Base-by-base conservation (phyloP, 306 rosid genomes). In the Gleditsia sinensis region DNA sequence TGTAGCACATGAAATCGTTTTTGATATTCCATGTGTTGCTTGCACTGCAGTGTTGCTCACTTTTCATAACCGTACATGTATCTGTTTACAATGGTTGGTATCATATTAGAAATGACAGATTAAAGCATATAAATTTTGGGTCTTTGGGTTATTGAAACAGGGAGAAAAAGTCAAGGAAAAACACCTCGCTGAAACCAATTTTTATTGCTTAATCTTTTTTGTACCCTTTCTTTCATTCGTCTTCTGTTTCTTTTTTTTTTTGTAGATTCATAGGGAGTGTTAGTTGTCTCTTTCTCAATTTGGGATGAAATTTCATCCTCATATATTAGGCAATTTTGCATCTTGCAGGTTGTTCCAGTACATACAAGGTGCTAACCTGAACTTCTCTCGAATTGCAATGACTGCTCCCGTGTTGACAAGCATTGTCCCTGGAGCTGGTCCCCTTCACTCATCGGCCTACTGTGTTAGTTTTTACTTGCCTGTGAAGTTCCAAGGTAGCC, bases 291-390 rank as follows among this genome's bases (percentile, higher is more conserved):
- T 23, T 28, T 37, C 33, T 10, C 33, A 23, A 63, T 20, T 37
- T 10, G 14, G 37, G n/a, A 53, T 34, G 64, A 33, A 33, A 19
- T 50, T 13, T 34, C 36, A 7, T 40, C 23, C 21, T 64, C 17
- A 34, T 19, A 9, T 9, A 28, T 13, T 53, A 24, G 32, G 24
- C 37, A 45, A 21, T 20, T 50, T 19, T 40, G 60, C 4, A 23
- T 61, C 33, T 73, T 34, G 28, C 79, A 92, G 94, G 79, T 76
- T 94, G 78, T 94, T 91, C 86, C 94, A 94, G 85, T 94, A 78
- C 76, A 88, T 72, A 20, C 80, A 88, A 86, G 97, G 97, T 8
- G 97, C 97, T 57, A 91, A 94, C 78, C 86, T 91, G 54, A 94
- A 91, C 69, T 94, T 69, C 86, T 89, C 98, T 10, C 77, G 92